These are phyloP conservation scores for Jackrogersella minutella DNA, from an alignment of 495 filamentous ascomycete species.

Conservation along the genomic window DNA sequence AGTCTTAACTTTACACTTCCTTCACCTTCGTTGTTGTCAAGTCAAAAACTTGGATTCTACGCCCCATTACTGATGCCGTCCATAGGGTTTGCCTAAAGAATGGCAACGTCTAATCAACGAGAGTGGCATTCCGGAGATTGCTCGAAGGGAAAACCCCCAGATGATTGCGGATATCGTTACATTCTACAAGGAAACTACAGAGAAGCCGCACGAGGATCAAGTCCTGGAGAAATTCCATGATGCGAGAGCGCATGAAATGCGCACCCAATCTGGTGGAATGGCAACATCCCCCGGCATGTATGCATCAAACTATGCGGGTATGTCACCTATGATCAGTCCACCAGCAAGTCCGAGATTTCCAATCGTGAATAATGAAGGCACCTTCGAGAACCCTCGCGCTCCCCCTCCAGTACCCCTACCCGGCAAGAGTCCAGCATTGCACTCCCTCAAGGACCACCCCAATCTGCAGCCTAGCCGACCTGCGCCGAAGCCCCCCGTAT, in stretches of 20 bases:
- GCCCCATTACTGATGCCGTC: constrained; percentile 20
- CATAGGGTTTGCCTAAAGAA: constrained; percentile 91
- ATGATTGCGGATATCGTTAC: constrained; percentile 93
- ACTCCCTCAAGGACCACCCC: constrained; percentile 58
- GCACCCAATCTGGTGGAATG: constrained; percentile 53
- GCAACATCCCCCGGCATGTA: constrained; percentile 56
- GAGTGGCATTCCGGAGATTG: constrained; percentile 94
- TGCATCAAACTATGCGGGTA: constrained; percentile 59
- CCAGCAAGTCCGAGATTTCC: constrained; percentile 93
- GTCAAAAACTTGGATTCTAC: constrained; percentile 21
- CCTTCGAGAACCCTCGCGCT: constrained; percentile 95
- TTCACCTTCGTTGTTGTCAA: too few relatives aligned
- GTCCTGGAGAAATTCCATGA: constrained; percentile 96
- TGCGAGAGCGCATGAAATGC: constrained; percentile 69
- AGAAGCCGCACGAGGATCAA: constrained; percentile 79
- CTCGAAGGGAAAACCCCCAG: constrained; percentile 94
- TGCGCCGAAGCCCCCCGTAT: constrained; percentile 71
- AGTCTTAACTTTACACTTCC: constrained; percentile 46
- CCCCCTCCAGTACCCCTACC: constrained; percentile 83
- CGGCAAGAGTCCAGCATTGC: constrained; percentile 55
- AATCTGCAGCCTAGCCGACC: constrained; percentile 69
- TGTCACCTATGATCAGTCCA: constrained; percentile 76
- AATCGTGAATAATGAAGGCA: constrained; percentile 81
- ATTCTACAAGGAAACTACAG: constrained; percentile 94
- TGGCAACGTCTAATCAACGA: constrained; percentile 96